Conservation (phyloP, 2,329 filamentous ascomycete species). For the Colletotrichum somersetense region DNA sequence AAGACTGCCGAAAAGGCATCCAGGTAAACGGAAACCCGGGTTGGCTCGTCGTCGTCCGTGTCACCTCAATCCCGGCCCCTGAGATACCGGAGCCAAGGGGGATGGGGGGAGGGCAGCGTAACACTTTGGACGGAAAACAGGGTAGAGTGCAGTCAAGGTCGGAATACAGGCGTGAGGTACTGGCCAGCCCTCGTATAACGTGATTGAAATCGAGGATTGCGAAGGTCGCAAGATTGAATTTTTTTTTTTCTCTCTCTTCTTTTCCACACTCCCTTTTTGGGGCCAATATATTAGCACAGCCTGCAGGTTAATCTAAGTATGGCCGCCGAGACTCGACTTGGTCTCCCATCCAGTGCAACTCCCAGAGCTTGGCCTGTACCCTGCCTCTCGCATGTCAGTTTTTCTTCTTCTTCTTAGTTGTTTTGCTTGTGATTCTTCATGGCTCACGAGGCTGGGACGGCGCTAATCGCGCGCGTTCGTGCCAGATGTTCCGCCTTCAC, state of each 20-base stretch:
- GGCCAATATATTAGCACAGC: background rate
- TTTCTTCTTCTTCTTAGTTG: too few relatives aligned
- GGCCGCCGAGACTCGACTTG: slow-evolving; percentile 26
- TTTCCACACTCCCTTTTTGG: too few relatives aligned
- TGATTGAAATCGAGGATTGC: slow-evolving; percentile 26
- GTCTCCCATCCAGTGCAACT: slow-evolving; percentile 5
- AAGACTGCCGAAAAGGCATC: background rate
- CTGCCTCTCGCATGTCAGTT: background rate
- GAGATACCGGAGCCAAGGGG: background rate
- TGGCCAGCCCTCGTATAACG: slow-evolving; percentile 26
- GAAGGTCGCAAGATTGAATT: slow-evolving; percentile 3
- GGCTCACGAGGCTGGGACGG: slow-evolving; percentile 8
- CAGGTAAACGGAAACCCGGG: background rate
- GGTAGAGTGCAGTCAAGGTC: background rate
- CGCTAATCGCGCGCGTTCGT: slow-evolving; percentile 4
- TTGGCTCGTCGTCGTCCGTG: background rate
- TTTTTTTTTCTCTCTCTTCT: background rate
- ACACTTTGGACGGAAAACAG: background rate
- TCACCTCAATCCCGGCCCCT: background rate
- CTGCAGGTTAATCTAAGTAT: background rate
- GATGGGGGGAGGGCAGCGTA: too few relatives aligned
- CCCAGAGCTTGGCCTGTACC: slow-evolving; percentile 20
- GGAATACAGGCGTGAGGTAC: background rate
- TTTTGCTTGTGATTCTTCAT: slow-evolving; percentile 6
- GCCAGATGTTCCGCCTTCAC: slow-evolving; percentile 13